A percentile compares a stretch with the other conserved stretches of the same genome.
These are phyloP conservation scores for Plasmodium gonderi DNA, from an alignment of 169 alveolate genomes.

Conservation along the genomic window DNA sequence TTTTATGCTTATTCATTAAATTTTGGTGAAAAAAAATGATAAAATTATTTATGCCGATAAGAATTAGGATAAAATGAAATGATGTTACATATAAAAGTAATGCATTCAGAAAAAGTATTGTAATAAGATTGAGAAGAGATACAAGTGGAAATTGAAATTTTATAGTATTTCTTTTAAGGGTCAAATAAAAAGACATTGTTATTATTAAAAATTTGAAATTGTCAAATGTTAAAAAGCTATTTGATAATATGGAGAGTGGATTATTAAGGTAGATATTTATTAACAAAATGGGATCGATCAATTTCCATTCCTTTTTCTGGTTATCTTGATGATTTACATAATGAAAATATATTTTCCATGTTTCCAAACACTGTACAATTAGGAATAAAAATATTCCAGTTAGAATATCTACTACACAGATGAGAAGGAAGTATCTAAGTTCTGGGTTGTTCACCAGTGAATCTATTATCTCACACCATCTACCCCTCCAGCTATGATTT, in stretches of 20 bases:
- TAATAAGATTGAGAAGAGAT: neutral
- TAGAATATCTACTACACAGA: conserved; percentile 18
- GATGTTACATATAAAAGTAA: conserved; percentile 43
- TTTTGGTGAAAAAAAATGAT: neutral
- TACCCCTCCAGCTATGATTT: neutral
- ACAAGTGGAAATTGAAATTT: neutral
- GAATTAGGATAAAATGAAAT: conserved; percentile 37
- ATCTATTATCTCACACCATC: neutral
- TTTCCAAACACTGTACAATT: conserved; percentile 4
- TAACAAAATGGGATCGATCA: conserved; percentile 32
- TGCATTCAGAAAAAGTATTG: conserved; percentile 8
- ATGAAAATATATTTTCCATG: conserved; percentile 18
- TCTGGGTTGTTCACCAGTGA: neutral
- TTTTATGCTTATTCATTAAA: neutral
- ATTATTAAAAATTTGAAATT: conserved; percentile 36
- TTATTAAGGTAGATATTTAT: conserved; percentile 45
- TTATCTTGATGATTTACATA: neutral
- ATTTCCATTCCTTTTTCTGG: neutral
- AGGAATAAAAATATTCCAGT: conserved; percentile 40
- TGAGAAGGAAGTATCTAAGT: conserved; percentile 23
- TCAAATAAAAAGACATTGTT: conserved; percentile 26
- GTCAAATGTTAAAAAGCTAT: conserved; percentile 38
- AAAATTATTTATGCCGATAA: conserved; percentile 52
- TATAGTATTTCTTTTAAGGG: neutral
- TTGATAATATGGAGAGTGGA: conserved; percentile 34